These are phyloP conservation scores for Scheffersomyces illinoinensis DNA, from an alignment of 1,139 yeast species.

Conservation along the genomic window DNA sequence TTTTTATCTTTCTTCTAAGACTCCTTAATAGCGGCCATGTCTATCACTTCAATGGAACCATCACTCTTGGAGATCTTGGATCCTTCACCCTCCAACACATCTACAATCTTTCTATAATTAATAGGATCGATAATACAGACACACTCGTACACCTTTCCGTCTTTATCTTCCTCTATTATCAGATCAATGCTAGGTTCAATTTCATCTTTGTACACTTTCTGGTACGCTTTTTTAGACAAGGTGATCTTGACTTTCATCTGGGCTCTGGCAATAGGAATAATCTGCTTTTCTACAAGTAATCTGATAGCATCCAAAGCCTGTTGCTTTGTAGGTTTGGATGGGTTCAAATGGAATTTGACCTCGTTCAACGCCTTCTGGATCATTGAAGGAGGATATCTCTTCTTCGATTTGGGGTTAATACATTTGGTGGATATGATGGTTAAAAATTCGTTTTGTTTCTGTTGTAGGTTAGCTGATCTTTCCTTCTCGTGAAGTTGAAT, in stretches of 20 bases:
- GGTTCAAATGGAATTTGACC: conserved; percentile 75
- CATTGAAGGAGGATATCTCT: conserved; percentile 93
- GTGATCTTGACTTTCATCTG: conserved; percentile 80
- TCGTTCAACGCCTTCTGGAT: conserved; percentile 84
- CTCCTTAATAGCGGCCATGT: conserved; percentile 81
- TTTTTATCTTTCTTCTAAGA: conserved; percentile 28
- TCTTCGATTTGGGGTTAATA: conserved; percentile 84
- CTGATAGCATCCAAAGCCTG: conserved; percentile 94
- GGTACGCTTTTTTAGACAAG: conserved; percentile 52
- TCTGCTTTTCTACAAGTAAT: conserved; percentile 69
- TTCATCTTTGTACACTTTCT: conserved; percentile 44
- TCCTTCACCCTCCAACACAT: conserved; percentile 55
- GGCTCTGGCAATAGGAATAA: conserved; percentile 92
- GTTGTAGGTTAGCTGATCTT: conserved; percentile 71
- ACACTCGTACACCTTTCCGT: conserved; percentile 55
- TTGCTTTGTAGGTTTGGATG: conserved; percentile 78
- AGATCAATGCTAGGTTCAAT: conserved; percentile 53
- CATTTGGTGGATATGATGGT: conserved; percentile 87
- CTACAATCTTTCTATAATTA: conserved; percentile 68
- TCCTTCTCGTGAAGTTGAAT: conserved; percentile 94
- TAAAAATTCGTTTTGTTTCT: conserved; percentile 79
- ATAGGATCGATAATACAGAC: conserved; percentile 87
- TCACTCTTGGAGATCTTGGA: conserved; percentile 52
- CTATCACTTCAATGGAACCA: conserved; percentile 81
- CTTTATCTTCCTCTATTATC: conserved; percentile 54